Conservation (phyloP, 78 protist genomes). For the Dictyostelium firmibasis region DNA sequence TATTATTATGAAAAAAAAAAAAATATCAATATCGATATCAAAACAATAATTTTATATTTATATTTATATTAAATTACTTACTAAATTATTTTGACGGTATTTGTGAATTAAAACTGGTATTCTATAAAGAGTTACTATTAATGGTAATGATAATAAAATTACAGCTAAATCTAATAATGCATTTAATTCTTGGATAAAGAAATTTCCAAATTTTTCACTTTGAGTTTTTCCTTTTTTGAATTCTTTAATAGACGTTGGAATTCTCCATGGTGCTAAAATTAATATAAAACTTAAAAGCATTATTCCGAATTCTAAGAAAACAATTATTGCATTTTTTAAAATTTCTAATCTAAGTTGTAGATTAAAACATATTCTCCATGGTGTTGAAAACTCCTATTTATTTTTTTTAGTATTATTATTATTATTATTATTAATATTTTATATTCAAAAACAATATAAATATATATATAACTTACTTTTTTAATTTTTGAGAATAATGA, state of each 20-base stretch:
- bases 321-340: not conserved
- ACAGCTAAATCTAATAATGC: conserved; percentile 15
- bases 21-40: too few species aligned
- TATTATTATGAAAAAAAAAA: too few species aligned
- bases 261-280: conserved; percentile 39
- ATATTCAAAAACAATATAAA: too few species aligned
- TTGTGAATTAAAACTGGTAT: not conserved
- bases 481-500: not conserved
- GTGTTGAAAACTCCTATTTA: not conserved
- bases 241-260: not conserved
- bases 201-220: not conserved
- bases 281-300: conserved; percentile 8
- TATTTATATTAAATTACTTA: not conserved
- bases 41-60: not conserved
- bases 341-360: not conserved
- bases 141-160: not conserved
- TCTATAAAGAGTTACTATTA: conserved; percentile 9
- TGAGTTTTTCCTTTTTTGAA: not conserved
- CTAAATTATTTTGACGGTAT: not conserved
- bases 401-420: not conserved
- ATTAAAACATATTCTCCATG: conserved; percentile 10
- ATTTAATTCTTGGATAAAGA: not conserved
- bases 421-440: too few species aligned
- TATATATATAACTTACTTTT: conserved; percentile 11
- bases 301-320: not conserved